Evolutionary conservation across 2,329 filamentous ascomycete genomes (phyloP).

Genomic region (Xylaria sp.): DNA sequence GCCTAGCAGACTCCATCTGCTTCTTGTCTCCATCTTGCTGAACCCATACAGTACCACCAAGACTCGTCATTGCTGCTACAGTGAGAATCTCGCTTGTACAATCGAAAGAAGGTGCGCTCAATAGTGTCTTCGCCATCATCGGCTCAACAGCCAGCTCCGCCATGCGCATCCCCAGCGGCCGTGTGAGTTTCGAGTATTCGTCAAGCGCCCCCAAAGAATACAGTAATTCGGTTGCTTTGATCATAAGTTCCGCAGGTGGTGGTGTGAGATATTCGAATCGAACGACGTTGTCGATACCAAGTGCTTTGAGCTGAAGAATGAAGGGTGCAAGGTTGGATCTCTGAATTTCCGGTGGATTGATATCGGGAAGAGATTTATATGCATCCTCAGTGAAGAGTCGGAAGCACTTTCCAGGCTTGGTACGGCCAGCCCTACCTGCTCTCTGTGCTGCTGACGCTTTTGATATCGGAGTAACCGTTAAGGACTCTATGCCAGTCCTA

Average conservation of each 20-base stretch:
- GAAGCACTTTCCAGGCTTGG: constrained; percentile 92
- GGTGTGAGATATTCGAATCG: constrained; percentile 90
- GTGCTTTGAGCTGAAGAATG: constrained; percentile 89
- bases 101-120: constrained; percentile 78
- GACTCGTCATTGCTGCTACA: constrained; percentile 92
- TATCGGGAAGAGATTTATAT: constrained; percentile 73
- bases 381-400: constrained; percentile 85
- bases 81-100: constrained; percentile 89
- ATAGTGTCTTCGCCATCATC: constrained; percentile 91
- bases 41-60: constrained; percentile 86
- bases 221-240: constrained; percentile 86
- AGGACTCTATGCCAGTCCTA: constrained; percentile 83
- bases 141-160: constrained; percentile 93
- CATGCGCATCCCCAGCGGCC: constrained; percentile 88
- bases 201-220: constrained; percentile 89
- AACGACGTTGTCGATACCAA: constrained; percentile 94
- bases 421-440: constrained; percentile 89
- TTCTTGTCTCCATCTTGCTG: constrained; percentile 82
- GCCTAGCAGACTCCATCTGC: constrained; percentile 75
- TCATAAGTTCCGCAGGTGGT: constrained; percentile 85
- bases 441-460: constrained; percentile 94
- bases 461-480: constrained; percentile 84
- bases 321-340: constrained; percentile 89
- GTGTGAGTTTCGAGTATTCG: constrained; percentile 88
- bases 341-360: constrained; percentile 90